phyloP scores from a whole-genome alignment of 208 protist genomes.

The Herpetomonas tarakana region DNA sequence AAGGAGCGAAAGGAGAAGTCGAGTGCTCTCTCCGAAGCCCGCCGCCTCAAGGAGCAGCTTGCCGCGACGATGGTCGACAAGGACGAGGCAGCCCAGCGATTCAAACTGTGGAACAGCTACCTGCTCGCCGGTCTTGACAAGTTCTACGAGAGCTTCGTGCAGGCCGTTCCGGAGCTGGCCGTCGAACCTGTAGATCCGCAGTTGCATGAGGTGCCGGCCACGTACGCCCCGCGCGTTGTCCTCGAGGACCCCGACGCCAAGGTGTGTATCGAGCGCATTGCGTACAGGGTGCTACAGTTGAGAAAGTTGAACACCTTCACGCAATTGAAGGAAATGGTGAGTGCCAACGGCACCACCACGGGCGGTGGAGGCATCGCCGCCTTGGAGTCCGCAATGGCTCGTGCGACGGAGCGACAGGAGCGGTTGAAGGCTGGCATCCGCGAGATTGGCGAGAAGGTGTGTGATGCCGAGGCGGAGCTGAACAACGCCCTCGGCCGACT shows the following conservation, averaged over 20 bases:
- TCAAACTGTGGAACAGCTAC: conserved; percentile 77
- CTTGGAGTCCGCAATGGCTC: conserved; percentile 20
- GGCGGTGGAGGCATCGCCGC: conserved; percentile 10
- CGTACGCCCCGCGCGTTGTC: conserved; percentile 62
- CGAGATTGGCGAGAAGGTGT: conserved; percentile 54
- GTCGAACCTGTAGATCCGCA: conserved; percentile 46
- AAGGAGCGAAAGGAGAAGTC: conserved; percentile 43
- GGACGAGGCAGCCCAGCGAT: conserved; percentile 58
- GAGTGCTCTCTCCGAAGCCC: conserved; percentile 41
- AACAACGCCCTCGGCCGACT: conserved; percentile 42
- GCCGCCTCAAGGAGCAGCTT: conserved; percentile 44
- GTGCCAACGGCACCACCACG: neutral
- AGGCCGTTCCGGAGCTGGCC: conserved; percentile 38
- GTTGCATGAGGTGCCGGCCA: conserved; percentile 50
- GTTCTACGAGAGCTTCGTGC: conserved; percentile 50
- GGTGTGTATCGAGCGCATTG: conserved; percentile 65
- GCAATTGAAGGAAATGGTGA: conserved; percentile 6
- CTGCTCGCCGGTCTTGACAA: conserved; percentile 56
- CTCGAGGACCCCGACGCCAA: conserved; percentile 72
- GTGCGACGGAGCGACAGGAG: conserved; percentile 41
- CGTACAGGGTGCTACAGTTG: conserved; percentile 66
- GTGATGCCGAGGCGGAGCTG: conserved; percentile 32
- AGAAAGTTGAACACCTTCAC: conserved; percentile 29
- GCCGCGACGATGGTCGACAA: conserved; percentile 40
- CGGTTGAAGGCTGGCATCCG: conserved; percentile 55